Base-by-base conservation (phyloP, 2,329 filamentous ascomycete species). In the Laburnicola sp. region DNA sequence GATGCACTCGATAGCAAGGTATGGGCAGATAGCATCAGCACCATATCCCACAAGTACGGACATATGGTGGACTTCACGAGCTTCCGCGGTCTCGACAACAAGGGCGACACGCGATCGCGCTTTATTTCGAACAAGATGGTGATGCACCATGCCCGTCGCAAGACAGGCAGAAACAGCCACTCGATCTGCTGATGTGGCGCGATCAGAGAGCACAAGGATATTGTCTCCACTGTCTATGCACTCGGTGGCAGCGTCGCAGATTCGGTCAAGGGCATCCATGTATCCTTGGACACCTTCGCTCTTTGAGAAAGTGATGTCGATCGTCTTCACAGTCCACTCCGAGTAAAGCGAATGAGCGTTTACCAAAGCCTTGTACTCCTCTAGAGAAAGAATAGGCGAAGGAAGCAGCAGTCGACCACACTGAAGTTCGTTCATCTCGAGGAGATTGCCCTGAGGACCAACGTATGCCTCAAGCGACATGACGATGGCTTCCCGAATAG, bases 381-480 rank as follows among this genome's bases (percentile, higher is more conserved):
- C 87, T 37, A 96, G 88, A 16, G 89, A 92, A 39, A 97, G 80
- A 54, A 97, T 87, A 30, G 93, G 93, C 51, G 92, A 96, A 35
- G 91, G 90, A 3, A 97, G 82, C 45, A 93, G 82, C 23, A 97
- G 80, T 57, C 93, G 85, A 62, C 87, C 87, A 74, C 92, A 97
- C 74, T 97, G 93, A 26, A 87, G 87, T 51, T 89, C 77, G 66
- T 96, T 87, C 89, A 97, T 97, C 76, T 96, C 92, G 27, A 97
- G 80, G 51, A 97, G 78, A 71, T 97, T 97, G 52, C 93, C 93
- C 75, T 97, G 93, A 39, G 93, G 93, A 42, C 93, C 93, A 62
- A 97, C 89, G 70, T 97, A 97, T 66, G 93, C 95, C 71, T 96
- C 92, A 35, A 97, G 78, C 49, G 93, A 97, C 93, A 97, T 97